Evolutionary conservation across 805 yeast species (phyloP).

Genomic region (Lipomyces mesembrius): DNA sequence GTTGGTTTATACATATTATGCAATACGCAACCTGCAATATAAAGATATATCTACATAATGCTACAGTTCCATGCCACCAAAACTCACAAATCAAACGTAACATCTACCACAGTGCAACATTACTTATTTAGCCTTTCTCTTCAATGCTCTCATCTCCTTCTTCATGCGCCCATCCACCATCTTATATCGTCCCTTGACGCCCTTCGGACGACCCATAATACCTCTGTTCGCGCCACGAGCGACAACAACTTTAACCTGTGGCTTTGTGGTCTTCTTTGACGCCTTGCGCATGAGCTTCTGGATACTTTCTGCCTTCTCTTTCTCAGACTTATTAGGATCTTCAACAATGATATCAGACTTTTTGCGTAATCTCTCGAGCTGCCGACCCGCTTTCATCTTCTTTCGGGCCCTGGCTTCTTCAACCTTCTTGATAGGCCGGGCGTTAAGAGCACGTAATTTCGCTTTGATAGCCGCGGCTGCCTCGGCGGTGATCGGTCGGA

Average conservation of each 20-base stretch:
- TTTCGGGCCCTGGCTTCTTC: conserved; percentile 96
- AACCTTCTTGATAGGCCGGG: conserved; percentile 98
- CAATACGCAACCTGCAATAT: not conserved
- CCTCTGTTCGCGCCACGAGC: conserved; percentile 88
- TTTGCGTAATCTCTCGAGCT: conserved; percentile 87
- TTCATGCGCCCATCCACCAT: conserved; percentile 99
- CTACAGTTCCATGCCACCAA: not conserved
- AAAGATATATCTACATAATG: not conserved
- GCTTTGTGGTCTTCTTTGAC: conserved; percentile 65
- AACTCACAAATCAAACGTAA: not conserved
- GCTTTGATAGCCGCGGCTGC: conserved; percentile 79
- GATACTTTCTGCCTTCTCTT: conserved; percentile 93
- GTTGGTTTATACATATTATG: too few relatives aligned
- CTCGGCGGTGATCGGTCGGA: conserved; percentile 94
- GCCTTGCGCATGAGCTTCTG: conserved; percentile 80
- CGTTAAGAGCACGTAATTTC: conserved; percentile 79
- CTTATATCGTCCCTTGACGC: conserved; percentile 95
- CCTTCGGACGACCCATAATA: conserved; percentile 92
- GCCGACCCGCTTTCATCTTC: conserved; percentile 86
- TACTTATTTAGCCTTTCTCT: conserved; percentile 71
- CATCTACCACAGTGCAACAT: not conserved
- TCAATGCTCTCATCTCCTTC: conserved; percentile 94
- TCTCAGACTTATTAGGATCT: conserved; percentile 83
- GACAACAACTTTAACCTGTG: conserved; percentile 84
- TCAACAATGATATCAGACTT: conserved; percentile 91